phyloP scores from a whole-genome alignment of 495 filamentous ascomycete species.

The Mytilinidion resinicola region DNA sequence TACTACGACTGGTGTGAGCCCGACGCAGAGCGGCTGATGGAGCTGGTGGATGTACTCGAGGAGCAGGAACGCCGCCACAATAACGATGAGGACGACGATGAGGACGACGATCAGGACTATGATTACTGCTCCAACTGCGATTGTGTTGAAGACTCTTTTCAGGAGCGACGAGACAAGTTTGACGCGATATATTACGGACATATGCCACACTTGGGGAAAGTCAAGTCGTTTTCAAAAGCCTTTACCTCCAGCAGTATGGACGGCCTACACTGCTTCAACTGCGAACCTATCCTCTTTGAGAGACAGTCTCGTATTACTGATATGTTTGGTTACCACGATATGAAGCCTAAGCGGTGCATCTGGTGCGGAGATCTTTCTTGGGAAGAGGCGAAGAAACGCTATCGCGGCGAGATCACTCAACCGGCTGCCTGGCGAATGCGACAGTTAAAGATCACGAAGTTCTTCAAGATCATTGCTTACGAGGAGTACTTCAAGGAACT shows the following conservation, averaged over 20 bases:
- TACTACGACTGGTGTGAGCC: constrained; percentile 1
- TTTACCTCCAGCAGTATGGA: no score
- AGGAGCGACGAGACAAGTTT: not conserved
- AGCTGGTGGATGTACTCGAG: constrained; percentile 7
- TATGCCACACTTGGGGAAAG: no score
- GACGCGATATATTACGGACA: no score
- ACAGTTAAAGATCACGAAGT: not conserved
- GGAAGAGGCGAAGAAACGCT: not conserved
- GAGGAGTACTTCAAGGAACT: not conserved
- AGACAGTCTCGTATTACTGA: no score
- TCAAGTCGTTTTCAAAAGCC: no score
- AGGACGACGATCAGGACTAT: not conserved
- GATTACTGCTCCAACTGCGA: not conserved
- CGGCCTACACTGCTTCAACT: no score
- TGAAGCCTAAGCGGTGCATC: not conserved
- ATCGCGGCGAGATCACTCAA: not conserved
- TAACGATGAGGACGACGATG: constrained; percentile 2
- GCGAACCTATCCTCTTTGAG: no score
- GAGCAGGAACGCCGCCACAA: not conserved
- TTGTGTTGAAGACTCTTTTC: not conserved
- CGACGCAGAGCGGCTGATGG: not conserved
- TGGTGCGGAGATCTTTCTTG: not conserved
- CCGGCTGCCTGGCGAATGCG: not conserved
- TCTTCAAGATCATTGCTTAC: not conserved
- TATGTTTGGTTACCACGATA: no score